phyloP scores from a whole-genome alignment of 805 yeast species.

The Saturnispora saitoi region DNA sequence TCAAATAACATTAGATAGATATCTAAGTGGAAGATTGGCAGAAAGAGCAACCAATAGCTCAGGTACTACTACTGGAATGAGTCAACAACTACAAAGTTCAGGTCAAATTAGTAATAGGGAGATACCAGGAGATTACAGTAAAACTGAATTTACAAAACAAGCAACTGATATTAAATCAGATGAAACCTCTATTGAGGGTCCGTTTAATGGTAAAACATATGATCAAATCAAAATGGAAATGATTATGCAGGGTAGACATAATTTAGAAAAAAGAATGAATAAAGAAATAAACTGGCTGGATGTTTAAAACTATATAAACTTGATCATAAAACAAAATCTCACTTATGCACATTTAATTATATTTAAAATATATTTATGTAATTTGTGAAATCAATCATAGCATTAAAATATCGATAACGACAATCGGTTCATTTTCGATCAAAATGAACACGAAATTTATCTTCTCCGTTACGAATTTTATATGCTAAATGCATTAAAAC shows the following conservation, averaged over 20 bases:
- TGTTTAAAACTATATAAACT: neutral
- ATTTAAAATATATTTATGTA: neutral
- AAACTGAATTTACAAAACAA: neutral
- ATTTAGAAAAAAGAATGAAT: slow-evolving; percentile 3
- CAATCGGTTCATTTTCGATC: slow-evolving; percentile 13
- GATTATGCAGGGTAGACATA: slow-evolving; percentile 50
- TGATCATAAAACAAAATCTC: neutral
- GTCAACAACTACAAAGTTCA: neutral
- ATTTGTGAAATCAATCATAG: neutral
- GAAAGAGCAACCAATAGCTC: slow-evolving; percentile 39
- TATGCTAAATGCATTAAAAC: slow-evolving; percentile 83
- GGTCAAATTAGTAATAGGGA: neutral
- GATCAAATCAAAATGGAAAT: slow-evolving; percentile 45
- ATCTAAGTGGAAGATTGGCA: slow-evolving; percentile 42
- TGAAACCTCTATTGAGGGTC: slow-evolving; percentile 14
- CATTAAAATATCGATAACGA: neutral
- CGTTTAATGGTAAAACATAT: slow-evolving; percentile 36
- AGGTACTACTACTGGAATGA: slow-evolving; percentile 14
- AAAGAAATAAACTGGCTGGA: neutral
- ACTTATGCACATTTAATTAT: neutral
- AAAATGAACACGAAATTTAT: slow-evolving; percentile 33
- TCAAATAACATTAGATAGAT: slow-evolving; percentile 68
- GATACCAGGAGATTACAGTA: neutral
- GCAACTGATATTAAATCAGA: neutral
- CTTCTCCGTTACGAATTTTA: slow-evolving; percentile 62